Evolutionary conservation across 129 eudicot genomes (phyloP).

Genomic region (Logfia minima): DNA sequence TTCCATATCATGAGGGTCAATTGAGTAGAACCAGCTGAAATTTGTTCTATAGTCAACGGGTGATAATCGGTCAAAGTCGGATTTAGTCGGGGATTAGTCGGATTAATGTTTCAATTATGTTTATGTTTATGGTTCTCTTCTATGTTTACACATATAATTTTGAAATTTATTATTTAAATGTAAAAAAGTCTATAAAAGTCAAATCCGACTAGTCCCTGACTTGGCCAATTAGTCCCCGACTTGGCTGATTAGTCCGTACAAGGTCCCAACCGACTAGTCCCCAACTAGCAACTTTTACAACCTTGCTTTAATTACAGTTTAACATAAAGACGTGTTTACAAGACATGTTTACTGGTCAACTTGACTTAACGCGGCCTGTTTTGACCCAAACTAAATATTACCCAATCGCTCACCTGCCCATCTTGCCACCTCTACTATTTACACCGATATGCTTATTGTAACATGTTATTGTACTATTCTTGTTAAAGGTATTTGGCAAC

Average conservation of each 20-base stretch:
- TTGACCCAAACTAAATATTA: neutral
- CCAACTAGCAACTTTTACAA: too few species aligned
- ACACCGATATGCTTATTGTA: neutral
- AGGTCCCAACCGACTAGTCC: too few species aligned
- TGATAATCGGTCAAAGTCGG: too few species aligned
- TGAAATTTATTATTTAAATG: too few species aligned
- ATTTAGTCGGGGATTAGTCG: too few species aligned
- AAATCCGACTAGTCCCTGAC: too few species aligned
- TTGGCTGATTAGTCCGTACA: too few species aligned
- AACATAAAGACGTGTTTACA: neutral
- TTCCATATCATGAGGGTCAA: neutral
- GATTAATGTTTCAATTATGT: too few species aligned
- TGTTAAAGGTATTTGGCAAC: constrained; percentile 64
- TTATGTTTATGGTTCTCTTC: too few species aligned
- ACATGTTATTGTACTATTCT: constrained; percentile 8
- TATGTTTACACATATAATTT: too few species aligned
- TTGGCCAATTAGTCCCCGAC: too few species aligned
- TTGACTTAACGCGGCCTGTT: neutral
- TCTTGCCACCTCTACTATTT: neutral
- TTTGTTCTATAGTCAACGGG: neutral
- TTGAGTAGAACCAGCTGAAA: neutral
- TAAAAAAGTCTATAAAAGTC: too few species aligned
- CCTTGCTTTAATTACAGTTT: neutral
- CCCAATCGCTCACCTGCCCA: neutral
- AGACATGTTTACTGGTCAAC: neutral